Base-by-base conservation (phyloP, 805 yeast species). In the Spathaspora gorwiae region DNA sequence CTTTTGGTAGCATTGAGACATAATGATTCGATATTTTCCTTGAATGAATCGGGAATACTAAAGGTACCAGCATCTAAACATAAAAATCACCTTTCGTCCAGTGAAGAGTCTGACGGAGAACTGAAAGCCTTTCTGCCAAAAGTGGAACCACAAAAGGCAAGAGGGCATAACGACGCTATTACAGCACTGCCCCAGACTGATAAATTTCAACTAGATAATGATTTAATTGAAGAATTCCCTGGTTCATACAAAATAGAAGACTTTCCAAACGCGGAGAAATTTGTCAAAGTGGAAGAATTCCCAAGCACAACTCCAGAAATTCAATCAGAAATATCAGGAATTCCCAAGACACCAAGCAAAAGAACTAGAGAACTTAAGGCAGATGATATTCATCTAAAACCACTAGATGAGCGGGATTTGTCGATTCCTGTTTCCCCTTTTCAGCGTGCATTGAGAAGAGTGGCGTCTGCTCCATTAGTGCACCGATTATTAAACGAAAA, bases 381-480 rank as follows among this genome's bases (percentile, higher is more conserved):
- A n/a, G 61, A 55, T 29, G 56, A 56, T 40, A 51, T 50, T 40
- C 44, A 45, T 33, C 41, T 41, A 27, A 45, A 45, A 26, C 47
- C 50, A 33, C 14, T 33, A 19, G 32, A 35, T 31, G 45, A 36
- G 5, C 29, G 15, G 2, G 26, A 40, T 19, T 34, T 43, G 33
- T 44, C 48, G 5, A 47, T 53, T 7, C 55, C 55, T 19, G 45
- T 41, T 6, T 39, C 52, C 12, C 41, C 55, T 8, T 43, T 52
- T 11, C 53, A 48, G 35, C 46, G 69, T 36, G 70, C 72, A 15
- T 65, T 87, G 24, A 70, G 94, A 48, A 72, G 95, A 49, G 95
- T 86, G 1, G 90, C 95, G 0, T 87, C 96, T 0, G 95, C 94
- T 1, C 96, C 96, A 9, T 70, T 84, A 45, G 85, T 70, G 13